Conservation (phyloP, 2,329 filamentous ascomycete genomes). For the Cordyceps javanica region DNA sequence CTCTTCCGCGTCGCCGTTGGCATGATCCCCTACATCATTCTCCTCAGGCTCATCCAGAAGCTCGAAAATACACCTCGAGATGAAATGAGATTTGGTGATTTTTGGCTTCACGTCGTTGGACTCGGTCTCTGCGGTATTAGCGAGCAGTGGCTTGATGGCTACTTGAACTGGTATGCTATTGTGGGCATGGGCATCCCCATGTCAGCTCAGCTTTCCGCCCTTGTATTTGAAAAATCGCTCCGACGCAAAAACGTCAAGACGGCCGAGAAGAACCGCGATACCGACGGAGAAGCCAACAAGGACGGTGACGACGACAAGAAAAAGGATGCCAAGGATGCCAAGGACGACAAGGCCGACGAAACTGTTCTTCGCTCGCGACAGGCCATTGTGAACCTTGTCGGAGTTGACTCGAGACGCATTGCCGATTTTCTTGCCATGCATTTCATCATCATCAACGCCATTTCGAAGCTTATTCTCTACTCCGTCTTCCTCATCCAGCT, state of each 20-base stretch:
- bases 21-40: constrained; percentile 64
- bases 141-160: constrained; percentile 56
- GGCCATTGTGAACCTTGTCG: constrained; percentile 70
- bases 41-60: constrained; percentile 57
- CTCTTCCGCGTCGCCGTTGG: constrained; percentile 50
- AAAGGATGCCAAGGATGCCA: constrained; percentile 38
- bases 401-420: constrained; percentile 66
- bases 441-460: constrained; percentile 55
- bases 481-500: constrained; percentile 61
- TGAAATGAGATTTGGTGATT: constrained; percentile 40
- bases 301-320: constrained; percentile 23
- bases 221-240: constrained; percentile 73
- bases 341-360: constrained; percentile 37
- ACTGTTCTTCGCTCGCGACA: constrained; percentile 48
- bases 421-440: constrained; percentile 63
- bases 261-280: constrained; percentile 38
- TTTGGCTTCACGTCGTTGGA: constrained; percentile 63
- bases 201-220: constrained; percentile 61
- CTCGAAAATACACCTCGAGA: constrained; percentile 50
- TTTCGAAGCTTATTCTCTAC: constrained; percentile 59
- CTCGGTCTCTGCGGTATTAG: constrained; percentile 55
- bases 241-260: constrained; percentile 71
- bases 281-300: constrained; percentile 19
- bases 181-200: constrained; percentile 59
- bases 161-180: constrained; percentile 61